Evolutionary conservation across 805 yeast species (phyloP).

Genomic region (Yarrowia sp.): DNA sequence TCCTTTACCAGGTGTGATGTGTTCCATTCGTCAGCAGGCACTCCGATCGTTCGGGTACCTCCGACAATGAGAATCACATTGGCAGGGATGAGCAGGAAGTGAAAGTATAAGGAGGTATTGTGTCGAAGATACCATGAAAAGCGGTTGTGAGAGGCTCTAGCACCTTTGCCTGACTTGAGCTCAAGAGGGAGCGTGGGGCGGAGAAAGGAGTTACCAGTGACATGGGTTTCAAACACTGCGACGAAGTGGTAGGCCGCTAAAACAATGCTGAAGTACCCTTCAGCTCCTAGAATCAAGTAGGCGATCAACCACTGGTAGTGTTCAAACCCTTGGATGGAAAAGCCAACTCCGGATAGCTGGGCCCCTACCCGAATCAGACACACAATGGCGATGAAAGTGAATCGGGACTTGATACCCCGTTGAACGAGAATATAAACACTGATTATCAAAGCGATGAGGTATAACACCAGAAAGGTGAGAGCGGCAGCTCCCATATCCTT

Average conservation of each 20-base stretch:
- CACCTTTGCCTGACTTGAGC: not conserved
- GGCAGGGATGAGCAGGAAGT: slow-evolving; percentile 18
- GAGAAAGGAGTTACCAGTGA: not conserved
- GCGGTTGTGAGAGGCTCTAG: not conserved
- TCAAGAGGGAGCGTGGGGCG: not conserved
- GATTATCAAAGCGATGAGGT: not conserved
- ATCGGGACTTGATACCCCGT: not conserved
- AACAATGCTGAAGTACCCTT: slow-evolving; percentile 4
- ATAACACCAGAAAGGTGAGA: not conserved
- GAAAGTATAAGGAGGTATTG: slow-evolving; percentile 2
- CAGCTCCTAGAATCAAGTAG: slow-evolving; percentile 2
- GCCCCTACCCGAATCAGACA: slow-evolving; percentile 8
- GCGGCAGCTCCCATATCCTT: slow-evolving; percentile 4
- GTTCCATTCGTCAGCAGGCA: not conserved
- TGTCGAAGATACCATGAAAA: not conserved
- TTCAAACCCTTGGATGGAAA: not conserved
- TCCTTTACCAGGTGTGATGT: not conserved
- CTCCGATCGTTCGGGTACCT: not conserved
- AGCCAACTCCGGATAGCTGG: not conserved
- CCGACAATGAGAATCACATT: slow-evolving; percentile 3
- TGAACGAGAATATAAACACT: not conserved
- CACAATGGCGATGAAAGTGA: not conserved
- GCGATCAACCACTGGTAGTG: not conserved
- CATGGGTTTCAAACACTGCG: not conserved
- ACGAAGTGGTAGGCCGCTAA: not conserved